Conservation (phyloP, 148 eudicot genomes). For the Salicornia ramosissima region DNA sequence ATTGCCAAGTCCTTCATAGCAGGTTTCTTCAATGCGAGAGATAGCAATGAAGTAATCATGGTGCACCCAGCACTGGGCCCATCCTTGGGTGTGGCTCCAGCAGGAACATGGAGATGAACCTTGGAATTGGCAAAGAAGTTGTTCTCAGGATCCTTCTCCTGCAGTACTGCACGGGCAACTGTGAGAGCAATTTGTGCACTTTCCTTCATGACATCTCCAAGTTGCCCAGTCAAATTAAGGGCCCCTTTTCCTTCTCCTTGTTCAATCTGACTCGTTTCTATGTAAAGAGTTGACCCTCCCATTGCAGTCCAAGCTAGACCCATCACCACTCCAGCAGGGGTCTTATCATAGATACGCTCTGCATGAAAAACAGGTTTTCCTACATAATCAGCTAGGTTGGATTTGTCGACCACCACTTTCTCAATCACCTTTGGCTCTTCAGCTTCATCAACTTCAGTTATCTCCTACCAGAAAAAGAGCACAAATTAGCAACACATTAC, state of each 20-base stretch:
- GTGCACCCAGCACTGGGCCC: conserved; percentile 99
- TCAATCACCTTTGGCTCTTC: conserved; percentile 36
- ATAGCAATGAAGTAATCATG: conserved; percentile 89
- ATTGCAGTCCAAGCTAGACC: conserved; percentile 99
- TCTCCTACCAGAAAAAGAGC: conserved; percentile 36
- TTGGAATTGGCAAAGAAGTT: conserved; percentile 66
- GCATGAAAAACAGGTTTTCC: conserved; percentile 99
- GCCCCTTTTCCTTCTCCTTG: conserved; percentile 88
- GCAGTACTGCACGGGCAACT: conserved; percentile 67
- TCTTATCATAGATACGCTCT: conserved; percentile 83
- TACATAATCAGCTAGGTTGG: conserved; percentile 77
- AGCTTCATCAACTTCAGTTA: conserved; percentile 30
- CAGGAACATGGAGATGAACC: conserved; percentile 97
- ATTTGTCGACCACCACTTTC: conserved; percentile 60
- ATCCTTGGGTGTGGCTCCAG: conserved; percentile 98
- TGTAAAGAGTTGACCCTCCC: conserved; percentile 98
- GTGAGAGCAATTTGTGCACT: conserved; percentile 97
- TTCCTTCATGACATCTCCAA: conserved; percentile 99
- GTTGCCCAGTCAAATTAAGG: conserved; percentile 85
- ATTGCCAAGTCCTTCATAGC: conserved; percentile 89
- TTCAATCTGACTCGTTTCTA: conserved; percentile 76
- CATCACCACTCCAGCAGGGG: conserved; percentile 95
- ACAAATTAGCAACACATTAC: conserved; percentile 1
- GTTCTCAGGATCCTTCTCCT: conserved; percentile 52
- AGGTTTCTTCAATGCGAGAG: conserved; percentile 77